These are phyloP conservation scores for Phytophthora europaea DNA, from an alignment of 352 stramenopile genomes.

Conservation along the genomic window DNA sequence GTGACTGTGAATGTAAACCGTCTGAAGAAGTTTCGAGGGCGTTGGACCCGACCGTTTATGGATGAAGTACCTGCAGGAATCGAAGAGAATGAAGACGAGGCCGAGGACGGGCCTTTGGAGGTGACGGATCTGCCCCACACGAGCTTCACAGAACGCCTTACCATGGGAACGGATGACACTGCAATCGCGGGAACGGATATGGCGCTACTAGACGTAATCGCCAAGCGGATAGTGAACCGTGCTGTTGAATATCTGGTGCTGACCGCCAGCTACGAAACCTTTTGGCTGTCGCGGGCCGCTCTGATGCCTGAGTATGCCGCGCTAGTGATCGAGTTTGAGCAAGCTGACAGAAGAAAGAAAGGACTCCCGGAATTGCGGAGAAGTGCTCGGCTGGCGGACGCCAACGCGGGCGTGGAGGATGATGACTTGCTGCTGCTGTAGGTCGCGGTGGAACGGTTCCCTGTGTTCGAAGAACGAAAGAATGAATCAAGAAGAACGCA, in stretches of 20 bases:
- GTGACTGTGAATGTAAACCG: constrained; percentile 7
- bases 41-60: neutral
- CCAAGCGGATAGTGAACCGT: neutral
- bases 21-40: neutral
- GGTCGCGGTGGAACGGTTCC: neutral
- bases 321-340: neutral
- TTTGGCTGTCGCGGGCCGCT: neutral
- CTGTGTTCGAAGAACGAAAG: neutral
- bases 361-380: neutral
- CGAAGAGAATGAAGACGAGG: neutral
- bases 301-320: neutral
- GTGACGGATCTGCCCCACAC: neutral
- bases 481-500: neutral
- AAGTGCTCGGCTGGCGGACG: neutral
- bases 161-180: neutral
- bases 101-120: neutral
- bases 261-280: constrained; percentile 2
- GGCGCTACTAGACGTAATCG: neutral
- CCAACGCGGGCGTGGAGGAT: neutral
- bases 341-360: neutral
- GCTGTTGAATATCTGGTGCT: neutral
- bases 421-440: constrained; percentile 1
- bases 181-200: neutral
- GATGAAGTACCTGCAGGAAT: neutral
- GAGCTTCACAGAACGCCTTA: neutral